phyloP scores from a whole-genome alignment of 495 filamentous ascomycete genomes.

The Astrothelium subdiscretum region DNA sequence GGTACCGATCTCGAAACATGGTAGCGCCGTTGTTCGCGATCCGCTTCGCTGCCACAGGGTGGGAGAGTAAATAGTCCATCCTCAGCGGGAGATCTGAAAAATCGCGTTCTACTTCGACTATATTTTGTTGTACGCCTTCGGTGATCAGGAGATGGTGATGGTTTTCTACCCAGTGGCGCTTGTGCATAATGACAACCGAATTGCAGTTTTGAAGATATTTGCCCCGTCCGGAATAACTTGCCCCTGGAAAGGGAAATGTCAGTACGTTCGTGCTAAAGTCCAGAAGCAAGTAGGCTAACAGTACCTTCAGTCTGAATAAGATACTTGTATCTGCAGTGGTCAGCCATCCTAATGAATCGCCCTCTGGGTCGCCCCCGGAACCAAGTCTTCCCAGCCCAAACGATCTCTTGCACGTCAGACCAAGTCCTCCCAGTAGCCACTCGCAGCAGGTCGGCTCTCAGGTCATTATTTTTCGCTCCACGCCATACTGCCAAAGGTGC shows the following conservation, averaged over 20 bases:
- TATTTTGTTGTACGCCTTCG: constrained; percentile 17
- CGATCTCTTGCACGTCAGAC: constrained; percentile 15
- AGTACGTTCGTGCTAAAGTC: not conserved
- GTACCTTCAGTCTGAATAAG: constrained; percentile 22
- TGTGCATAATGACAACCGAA: constrained; percentile 16
- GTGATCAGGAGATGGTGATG: constrained; percentile 18
- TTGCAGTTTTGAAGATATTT: constrained; percentile 24
- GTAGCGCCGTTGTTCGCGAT: constrained; percentile 18
- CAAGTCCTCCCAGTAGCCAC: constrained; percentile 14
- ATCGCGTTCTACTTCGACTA: constrained; percentile 19
- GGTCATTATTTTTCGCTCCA: constrained; percentile 9
- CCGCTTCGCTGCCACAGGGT: constrained; percentile 3
- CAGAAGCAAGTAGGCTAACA: not conserved
- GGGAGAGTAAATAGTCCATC: constrained; percentile 12
- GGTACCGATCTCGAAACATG: constrained; percentile 23
- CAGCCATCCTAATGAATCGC: constrained; percentile 7
- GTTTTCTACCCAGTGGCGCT: constrained; percentile 14
- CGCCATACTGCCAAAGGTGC: constrained; percentile 19
- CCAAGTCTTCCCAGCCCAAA: not conserved
- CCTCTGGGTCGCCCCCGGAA: not conserved
- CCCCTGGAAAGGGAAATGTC: not conserved
- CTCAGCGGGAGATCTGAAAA: constrained; percentile 17
- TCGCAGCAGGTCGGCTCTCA: constrained; percentile 11
- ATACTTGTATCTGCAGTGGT: constrained; percentile 22
- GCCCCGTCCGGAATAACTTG: constrained; percentile 18